Percentiles rank a stretch among this genome's conserved stretches.
phyloP scores from a whole-genome alignment of 2,329 filamentous ascomycete genomes.

The Ascochyta clinopodiicola region DNA sequence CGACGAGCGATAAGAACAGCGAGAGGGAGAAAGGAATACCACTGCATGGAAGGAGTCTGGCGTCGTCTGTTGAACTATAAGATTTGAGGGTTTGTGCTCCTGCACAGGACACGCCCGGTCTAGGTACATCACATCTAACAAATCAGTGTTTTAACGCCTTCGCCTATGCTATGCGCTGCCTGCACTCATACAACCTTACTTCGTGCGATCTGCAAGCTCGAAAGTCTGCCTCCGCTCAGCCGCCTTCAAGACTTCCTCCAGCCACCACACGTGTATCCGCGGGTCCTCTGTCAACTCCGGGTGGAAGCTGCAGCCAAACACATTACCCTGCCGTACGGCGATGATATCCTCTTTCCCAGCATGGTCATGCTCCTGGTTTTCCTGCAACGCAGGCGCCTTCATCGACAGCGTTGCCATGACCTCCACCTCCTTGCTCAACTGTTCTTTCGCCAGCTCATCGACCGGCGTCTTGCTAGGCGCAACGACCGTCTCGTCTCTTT shows the following conservation, averaged over 20 bases:
- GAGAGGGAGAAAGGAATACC: conserved; percentile 1
- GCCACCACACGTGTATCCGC: conserved; percentile 93
- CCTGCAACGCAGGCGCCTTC: conserved; percentile 56
- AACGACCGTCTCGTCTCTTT: conserved; percentile 59
- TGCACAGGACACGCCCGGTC: conserved; percentile 9
- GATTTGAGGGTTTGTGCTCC: conserved; percentile 4
- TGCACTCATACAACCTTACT: not conserved
- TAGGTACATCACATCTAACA: conserved; percentile 21
- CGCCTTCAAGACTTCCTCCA: conserved; percentile 67
- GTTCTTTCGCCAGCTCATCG: conserved; percentile 53
- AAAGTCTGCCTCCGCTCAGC: conserved; percentile 40
- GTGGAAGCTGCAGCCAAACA: conserved; percentile 94
- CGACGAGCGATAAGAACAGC: conserved; percentile 29
- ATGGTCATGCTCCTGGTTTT: conserved; percentile 53
- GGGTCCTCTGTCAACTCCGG: conserved; percentile 89
- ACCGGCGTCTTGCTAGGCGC: conserved; percentile 62
- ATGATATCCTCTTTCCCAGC: conserved; percentile 71
- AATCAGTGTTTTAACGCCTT: conserved; percentile 12
- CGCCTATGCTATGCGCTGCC: conserved; percentile 2
- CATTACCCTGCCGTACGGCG: conserved; percentile 87
- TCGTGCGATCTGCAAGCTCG: conserved; percentile 40
- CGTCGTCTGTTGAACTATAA: conserved; percentile 17
- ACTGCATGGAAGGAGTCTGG: conserved; percentile 29
- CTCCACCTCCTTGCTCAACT: conserved; percentile 60
- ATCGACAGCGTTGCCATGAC: conserved; percentile 65